phyloP scores from a whole-genome alignment of 2,329 filamentous ascomycete species.

The Paramyrothecium roridum region DNA sequence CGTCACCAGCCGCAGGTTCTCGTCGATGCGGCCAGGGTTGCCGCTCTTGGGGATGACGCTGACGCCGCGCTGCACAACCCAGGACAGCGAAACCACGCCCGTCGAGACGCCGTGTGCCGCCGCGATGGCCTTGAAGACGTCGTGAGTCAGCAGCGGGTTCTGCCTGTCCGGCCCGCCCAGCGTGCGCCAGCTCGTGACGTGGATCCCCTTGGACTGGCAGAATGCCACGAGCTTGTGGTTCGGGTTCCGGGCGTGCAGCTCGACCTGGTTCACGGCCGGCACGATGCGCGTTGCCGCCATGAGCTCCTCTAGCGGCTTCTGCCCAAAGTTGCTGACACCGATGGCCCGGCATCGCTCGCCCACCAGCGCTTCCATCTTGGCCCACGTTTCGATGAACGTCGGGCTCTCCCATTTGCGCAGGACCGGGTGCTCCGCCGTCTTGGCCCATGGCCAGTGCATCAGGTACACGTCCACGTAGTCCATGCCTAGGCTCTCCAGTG shows the following conservation, averaged over 20 bases:
- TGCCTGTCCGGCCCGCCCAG: conserved; percentile 4
- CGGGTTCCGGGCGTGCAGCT: conserved; percentile 28
- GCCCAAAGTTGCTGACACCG: conserved; percentile 28
- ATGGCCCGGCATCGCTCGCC: conserved; percentile 20
- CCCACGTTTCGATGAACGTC: conserved; percentile 19
- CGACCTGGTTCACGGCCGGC: conserved; percentile 28
- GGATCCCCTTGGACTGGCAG: conserved; percentile 25
- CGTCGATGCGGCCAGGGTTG: conserved; percentile 14
- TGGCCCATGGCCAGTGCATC: conserved; percentile 25
- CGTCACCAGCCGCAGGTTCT: conserved; percentile 19
- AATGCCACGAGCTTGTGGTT: conserved; percentile 25
- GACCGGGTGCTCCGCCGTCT: conserved; percentile 15
- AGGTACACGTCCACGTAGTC: conserved; percentile 29
- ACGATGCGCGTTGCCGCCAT: conserved; percentile 16
- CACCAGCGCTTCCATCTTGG: conserved; percentile 22
- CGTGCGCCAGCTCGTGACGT: conserved; percentile 22
- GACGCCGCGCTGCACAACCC: conserved; percentile 20
- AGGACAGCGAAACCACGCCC: conserved; percentile 20
- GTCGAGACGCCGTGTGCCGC: conserved; percentile 15
- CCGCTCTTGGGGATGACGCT: conserved; percentile 20
- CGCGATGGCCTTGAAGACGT: conserved; percentile 18
- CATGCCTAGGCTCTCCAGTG: conserved; percentile 20
- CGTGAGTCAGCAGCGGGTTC: conserved; percentile 14
- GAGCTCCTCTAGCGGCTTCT: conserved; percentile 22
- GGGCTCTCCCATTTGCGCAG: conserved; percentile 18